phyloP scores from a whole-genome alignment of 257 asterid genomes.

The Solanum bulbocastanum region DNA sequence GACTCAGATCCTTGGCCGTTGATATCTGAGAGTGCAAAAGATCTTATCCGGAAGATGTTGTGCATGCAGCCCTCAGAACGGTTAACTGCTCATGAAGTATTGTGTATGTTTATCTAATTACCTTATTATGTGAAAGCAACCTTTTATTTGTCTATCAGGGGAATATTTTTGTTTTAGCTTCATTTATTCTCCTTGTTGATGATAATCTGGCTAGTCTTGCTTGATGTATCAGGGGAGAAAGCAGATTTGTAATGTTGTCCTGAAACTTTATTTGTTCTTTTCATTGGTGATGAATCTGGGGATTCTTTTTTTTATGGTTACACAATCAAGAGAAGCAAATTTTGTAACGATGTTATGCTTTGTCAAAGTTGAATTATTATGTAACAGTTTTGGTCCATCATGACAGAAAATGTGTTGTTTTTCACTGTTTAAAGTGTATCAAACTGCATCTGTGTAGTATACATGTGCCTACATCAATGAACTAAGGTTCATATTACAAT shows the following conservation, averaged over 20 bases:
- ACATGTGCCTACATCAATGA: neutral
- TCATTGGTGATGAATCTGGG: neutral
- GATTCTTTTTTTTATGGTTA: neutral
- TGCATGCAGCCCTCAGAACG: neutral
- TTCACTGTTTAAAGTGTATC: neutral
- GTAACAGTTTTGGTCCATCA: neutral
- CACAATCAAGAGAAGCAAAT: neutral
- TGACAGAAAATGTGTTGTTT: neutral
- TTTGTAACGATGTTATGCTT: neutral
- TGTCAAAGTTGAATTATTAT: neutral
- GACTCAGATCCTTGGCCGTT: constrained; percentile 3
- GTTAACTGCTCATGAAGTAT: constrained; percentile 3
- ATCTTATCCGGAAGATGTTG: constrained; percentile 1
- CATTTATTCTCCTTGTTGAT: neutral
- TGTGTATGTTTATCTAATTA: neutral
- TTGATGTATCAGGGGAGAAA: neutral
- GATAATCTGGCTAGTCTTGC: neutral
- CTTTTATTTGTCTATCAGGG: neutral
- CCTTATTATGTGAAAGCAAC: neutral
- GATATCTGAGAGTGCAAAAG: constrained; percentile 5
- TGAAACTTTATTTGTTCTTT: neutral
- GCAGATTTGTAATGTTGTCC: neutral
- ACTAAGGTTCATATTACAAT: neutral
- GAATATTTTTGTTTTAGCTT: neutral
- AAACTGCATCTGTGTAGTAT: neutral